Conservation (phyloP, 768 basidiomycete genomes). For the Lentinus tigrinus region DNA sequence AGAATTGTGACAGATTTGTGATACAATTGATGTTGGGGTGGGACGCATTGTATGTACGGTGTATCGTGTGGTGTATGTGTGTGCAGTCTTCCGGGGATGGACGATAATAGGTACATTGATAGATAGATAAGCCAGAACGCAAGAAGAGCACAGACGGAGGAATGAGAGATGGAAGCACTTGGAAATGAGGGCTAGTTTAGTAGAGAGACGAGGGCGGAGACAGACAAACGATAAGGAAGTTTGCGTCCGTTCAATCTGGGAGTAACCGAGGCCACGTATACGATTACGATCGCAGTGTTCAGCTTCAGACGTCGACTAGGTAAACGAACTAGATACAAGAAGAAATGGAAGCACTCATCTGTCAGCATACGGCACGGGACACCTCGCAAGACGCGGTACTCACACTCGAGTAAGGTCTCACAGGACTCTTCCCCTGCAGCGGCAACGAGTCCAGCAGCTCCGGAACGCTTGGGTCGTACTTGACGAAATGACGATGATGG, state of each 20-base stretch:
- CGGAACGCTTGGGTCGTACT: conserved; percentile 43
- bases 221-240: background rate
- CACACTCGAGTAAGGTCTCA: conserved; percentile 55
- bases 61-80: background rate
- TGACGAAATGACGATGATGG: conserved; percentile 43
- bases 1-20: background rate
- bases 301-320: conserved; percentile 9
- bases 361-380: background rate
- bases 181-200: too few species aligned
- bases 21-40: background rate
- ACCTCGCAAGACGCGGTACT: conserved; percentile 19
- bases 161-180: background rate
- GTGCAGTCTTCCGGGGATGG: background rate
- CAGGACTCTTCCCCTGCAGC: conserved; percentile 50
- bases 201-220: background rate
- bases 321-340: conserved; percentile 15
- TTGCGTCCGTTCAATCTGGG: conserved; percentile 16
- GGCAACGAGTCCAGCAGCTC: conserved; percentile 66
- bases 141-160: background rate
- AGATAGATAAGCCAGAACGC: background rate
- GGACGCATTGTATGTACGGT: background rate
- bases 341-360: background rate
- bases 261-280: conserved; percentile 12
- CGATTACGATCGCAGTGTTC: conserved; percentile 14
- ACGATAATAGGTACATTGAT: conserved; percentile 7